Base-by-base conservation (phyloP, 192 early-diverging fungal species). In the Coemansia sp. region DNA sequence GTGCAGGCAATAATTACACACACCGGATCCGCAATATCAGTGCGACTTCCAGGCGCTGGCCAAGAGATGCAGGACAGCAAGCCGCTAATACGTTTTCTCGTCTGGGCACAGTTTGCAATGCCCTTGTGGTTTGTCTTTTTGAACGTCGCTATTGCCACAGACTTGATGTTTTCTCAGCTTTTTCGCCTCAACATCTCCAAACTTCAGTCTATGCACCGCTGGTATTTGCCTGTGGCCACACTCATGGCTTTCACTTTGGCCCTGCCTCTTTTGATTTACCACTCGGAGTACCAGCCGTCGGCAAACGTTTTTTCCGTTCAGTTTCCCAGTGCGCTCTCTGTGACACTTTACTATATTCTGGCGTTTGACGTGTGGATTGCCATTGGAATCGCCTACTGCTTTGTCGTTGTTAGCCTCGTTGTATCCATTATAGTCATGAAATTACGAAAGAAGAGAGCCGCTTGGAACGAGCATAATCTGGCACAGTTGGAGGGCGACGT, bases 31-130 rank as follows among this genome's bases (percentile, higher is more conserved):
- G 75, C 79, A 35, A 77, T 82, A 24, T 76, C 79, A 6, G 70
- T 74, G 18, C 75, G 79, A 46, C 67, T 82, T 0, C 75, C 79
- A 9, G 75, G 70, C 35, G 60, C 71, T 5, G 67, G 71, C 23
- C 51, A 62, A 23, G 45, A 70, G 14, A 65, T 82, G 66, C 79
- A 82, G 39, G 58, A 52, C 12, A 82, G 57, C 64, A 72, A 82
- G 36, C 68, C 75, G 0, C 56, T 82, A 5, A 68, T 76, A 12
- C 62, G 75, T 12, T 82, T 82, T 58, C 79, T 82, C 15, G 63
- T 82, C 7, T 82, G 79, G 79, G 70, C 75, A 2, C 79, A 82
- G 65, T 82, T 82, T 67, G 79, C 75, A 12, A 82, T 82, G 79
- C 79, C 79, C 2, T 52, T 82, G 16, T 82, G 79, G 79, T 82